phyloP scores from a whole-genome alignment of 805 yeast species.

The Kluyveromyces lactis region DNA sequence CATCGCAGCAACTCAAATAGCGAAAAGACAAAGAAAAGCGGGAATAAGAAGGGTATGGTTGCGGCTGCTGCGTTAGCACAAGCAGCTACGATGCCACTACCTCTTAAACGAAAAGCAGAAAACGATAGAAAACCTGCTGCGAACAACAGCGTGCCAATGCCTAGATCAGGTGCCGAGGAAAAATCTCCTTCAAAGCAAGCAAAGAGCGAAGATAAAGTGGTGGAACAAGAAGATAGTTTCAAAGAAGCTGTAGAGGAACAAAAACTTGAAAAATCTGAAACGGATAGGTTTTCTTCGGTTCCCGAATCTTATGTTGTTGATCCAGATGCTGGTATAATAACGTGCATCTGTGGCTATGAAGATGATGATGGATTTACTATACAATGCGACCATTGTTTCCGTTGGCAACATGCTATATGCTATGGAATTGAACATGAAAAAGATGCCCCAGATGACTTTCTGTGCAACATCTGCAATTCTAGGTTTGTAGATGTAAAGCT shows the following conservation, averaged over 20 bases:
- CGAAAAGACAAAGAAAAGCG: not conserved
- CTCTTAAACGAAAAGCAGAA: slow-evolving; percentile 26
- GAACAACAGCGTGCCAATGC: too few species aligned
- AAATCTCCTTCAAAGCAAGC: too few species aligned
- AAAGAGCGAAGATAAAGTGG: not conserved
- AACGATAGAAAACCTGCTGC: not conserved
- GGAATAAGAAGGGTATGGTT: slow-evolving; percentile 43
- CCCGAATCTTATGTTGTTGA: slow-evolving; percentile 51
- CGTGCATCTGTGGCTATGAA: slow-evolving; percentile 80
- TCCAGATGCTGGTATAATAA: slow-evolving; percentile 77
- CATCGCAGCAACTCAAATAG: not conserved
- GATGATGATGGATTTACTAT: slow-evolving; percentile 92
- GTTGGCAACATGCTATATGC: slow-evolving; percentile 96
- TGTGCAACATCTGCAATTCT: slow-evolving; percentile 71
- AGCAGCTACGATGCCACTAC: slow-evolving; percentile 71
- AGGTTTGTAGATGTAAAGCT: slow-evolving; percentile 35
- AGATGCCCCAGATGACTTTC: slow-evolving; percentile 74
- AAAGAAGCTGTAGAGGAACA: not conserved
- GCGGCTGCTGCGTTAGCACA: slow-evolving; percentile 83
- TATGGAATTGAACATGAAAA: slow-evolving; percentile 65
- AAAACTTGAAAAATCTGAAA: not conserved
- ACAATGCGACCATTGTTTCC: slow-evolving; percentile 85
- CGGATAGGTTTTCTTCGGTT: slow-evolving; percentile 10
- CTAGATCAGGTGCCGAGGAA: too few species aligned
- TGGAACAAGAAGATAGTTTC: not conserved